These are phyloP conservation scores for Erigeron philadelphicus DNA, from an alignment of 140 eudicot species.

Conservation along the genomic window DNA sequence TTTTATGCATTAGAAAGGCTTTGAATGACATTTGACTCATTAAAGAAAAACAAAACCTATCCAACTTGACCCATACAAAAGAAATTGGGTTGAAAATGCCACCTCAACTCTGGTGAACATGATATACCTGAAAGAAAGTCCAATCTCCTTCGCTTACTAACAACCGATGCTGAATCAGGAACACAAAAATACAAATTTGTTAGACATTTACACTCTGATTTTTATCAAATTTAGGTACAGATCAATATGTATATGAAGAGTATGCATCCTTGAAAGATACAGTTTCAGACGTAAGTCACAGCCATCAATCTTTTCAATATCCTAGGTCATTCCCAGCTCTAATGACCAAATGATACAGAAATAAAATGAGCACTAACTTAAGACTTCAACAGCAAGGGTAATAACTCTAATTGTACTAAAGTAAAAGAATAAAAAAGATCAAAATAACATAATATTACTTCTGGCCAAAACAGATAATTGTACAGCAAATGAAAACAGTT, in stretches of 20 bases:
- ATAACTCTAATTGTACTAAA: not conserved
- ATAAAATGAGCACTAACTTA: not conserved
- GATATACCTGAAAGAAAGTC: constrained; percentile 77
- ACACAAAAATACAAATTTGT: constrained; percentile 2
- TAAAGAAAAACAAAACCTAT: too few species aligned
- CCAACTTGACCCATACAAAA: not conserved
- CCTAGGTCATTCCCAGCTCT: not conserved
- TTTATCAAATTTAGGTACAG: not conserved
- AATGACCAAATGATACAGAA: not conserved
- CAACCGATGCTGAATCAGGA: constrained; percentile 56
- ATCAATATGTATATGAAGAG: not conserved
- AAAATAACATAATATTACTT: not conserved
- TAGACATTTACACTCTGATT: not conserved
- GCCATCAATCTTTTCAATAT: not conserved
- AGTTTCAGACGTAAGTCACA: not conserved
- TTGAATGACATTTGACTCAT: too few species aligned
- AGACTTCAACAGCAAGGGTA: not conserved
- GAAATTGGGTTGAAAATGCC: not conserved
- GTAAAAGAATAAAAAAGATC: not conserved
- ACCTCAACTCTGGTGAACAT: not conserved
- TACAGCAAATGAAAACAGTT: not conserved
- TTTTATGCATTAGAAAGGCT: too few species aligned
- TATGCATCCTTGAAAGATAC: not conserved
- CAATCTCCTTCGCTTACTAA: constrained; percentile 47
- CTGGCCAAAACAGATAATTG: not conserved